Conservation (phyloP, 2,329 filamentous ascomycete genomes). For the Purpureocillium takamizusanense region DNA sequence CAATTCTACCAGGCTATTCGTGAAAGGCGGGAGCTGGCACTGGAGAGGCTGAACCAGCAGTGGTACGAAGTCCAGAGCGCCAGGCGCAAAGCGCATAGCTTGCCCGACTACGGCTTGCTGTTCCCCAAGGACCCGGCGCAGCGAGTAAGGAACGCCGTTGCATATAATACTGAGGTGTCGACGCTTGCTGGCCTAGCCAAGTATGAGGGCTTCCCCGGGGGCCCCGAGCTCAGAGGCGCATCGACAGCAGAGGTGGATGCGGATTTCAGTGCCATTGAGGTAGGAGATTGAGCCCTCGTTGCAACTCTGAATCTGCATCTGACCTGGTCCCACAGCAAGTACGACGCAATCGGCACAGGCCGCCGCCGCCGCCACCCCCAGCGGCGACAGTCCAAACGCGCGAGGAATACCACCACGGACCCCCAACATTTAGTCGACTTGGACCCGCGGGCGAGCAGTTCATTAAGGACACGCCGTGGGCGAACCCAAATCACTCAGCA, state of each 20-base stretch:
- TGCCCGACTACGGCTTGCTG: slow-evolving; percentile 72
- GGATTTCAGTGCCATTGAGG: slow-evolving; percentile 82
- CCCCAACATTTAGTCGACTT: slow-evolving; percentile 38
- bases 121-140: slow-evolving; percentile 71
- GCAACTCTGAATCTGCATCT: slow-evolving; percentile 7
- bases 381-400: slow-evolving; percentile 25
- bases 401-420: slow-evolving; percentile 33
- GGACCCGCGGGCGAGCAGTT: slow-evolving; percentile 76
- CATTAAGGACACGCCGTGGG: slow-evolving; percentile 84
- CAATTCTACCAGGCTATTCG: slow-evolving; percentile 85
- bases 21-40: slow-evolving; percentile 69
- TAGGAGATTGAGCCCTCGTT: slow-evolving; percentile 26
- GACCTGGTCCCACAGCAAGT: slow-evolving; percentile 20
- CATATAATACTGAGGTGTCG: slow-evolving; percentile 93
- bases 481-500: slow-evolving; percentile 74
- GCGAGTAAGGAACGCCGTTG: slow-evolving; percentile 74
- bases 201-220: slow-evolving; percentile 91
- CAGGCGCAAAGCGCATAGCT: slow-evolving; percentile 69
- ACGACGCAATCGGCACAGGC: slow-evolving; percentile 24
- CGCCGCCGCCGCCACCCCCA: slow-evolving; percentile 17
- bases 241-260: slow-evolving; percentile 69
- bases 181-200: slow-evolving; percentile 86
- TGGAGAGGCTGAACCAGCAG: slow-evolving; percentile 75
- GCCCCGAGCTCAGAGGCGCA: slow-evolving; percentile 72
- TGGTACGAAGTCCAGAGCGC: slow-evolving; percentile 92